A percentile compares a stretch with the other conserved stretches of the same genome.
Conservation (phyloP, 352 stramenopile genomes). For the Phytophthora tentaculata region DNA sequence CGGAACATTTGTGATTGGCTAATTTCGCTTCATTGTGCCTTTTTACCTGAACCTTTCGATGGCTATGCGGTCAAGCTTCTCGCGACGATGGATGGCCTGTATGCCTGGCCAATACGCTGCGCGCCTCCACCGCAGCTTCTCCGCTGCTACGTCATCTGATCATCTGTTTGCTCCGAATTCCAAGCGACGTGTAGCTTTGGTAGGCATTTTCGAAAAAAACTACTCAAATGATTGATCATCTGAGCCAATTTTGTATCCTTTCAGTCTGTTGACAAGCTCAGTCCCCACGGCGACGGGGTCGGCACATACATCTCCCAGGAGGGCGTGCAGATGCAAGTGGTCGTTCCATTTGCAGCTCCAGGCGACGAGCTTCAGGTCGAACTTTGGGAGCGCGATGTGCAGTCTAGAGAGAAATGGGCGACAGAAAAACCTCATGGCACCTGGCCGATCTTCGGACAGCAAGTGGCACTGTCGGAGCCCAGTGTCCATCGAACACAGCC, state of each 20-base stretch:
- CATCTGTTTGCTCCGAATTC: not conserved
- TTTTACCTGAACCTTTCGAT: conserved; percentile 6
- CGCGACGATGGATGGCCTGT: no score
- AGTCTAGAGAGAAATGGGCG: conserved; percentile 29
- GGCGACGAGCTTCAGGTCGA: conserved; percentile 53
- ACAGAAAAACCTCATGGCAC: conserved; percentile 11
- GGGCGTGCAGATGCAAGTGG: conserved; percentile 34
- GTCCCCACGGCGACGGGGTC: conserved; percentile 59
- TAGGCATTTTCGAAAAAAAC: conserved; percentile 10
- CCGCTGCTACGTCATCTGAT: not conserved
- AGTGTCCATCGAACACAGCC: conserved; percentile 48
- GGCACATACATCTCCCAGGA: conserved; percentile 29
- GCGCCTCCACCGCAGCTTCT: not conserved
- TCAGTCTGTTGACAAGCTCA: conserved; percentile 45
- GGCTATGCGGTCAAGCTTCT: not conserved
- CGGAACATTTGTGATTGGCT: conserved; percentile 5
- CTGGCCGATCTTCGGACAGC: conserved; percentile 51
- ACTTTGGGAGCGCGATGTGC: conserved; percentile 63
- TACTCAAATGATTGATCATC: not conserved
- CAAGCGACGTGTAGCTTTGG: conserved; percentile 29
- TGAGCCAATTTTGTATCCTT: conserved; percentile 3
- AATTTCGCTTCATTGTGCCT: not conserved
- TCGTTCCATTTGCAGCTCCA: conserved; percentile 61
- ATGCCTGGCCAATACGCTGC: not conserved
- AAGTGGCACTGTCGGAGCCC: conserved; percentile 26